Base-by-base conservation (phyloP, 345 rosid genomes). In the Salix caprea region DNA sequence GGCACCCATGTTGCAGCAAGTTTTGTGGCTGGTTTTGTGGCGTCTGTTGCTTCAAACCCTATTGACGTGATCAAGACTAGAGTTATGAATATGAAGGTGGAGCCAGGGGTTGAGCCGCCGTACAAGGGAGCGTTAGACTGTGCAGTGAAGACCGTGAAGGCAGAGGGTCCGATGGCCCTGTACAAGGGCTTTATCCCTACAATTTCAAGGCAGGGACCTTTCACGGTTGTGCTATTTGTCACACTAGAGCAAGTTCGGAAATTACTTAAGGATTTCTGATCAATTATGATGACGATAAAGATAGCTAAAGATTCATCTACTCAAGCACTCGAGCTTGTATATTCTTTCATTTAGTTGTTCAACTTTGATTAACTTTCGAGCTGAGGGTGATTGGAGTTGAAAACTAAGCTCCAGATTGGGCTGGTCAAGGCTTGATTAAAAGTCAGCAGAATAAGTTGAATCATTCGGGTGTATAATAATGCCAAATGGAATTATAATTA, bases 11-110 rank as follows among this genome's bases (percentile, higher is more conserved):
- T 74, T n/a, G 8, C 48, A 18, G 71, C 77, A 13, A 73, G 76
- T 24, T 73, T 73, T 24, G 54, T 36, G 16, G 76, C 69, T 1
- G 77, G 70, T 42, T 44, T 74, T 44, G 61, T 74, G 28, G 77
- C 70, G 0, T 28, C 64, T 10, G 48, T 74, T 30, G 70, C 44
- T 8, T 74, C 70, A 21, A 74, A 74, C 32, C 64, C 71, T 7
- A 46, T 74, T 19, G 71, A 74, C 6, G 77, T 74, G 61, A 74
- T 74, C 15, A 74, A 74, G 48, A 74, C 77, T 11, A 74, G 77
- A 30, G 71, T 74, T 30, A 65, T 74, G 44, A 40, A 10, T 11
- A 40, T 40, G 13, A 40, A 40, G 3, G 44, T 40, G 0, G 44
- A 40, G 13, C 30, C 77, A 5, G 64, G 77, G 64, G 70, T 19